Conservation (phyloP, 352 stramenopile genomes). For the Phytopythium chamaehyphon region DNA sequence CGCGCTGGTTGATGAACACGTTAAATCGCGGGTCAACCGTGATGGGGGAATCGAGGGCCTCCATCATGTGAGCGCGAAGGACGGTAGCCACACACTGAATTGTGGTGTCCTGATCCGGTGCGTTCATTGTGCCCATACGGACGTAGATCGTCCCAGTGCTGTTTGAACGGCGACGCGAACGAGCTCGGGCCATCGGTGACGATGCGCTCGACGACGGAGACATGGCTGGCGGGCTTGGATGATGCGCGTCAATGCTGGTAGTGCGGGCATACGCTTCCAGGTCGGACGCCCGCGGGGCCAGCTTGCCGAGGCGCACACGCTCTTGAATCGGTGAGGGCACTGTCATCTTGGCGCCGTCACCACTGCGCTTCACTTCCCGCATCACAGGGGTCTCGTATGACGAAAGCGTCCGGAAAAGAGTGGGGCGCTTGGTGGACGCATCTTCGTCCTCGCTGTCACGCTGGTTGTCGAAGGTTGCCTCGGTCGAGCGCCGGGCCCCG, state of each 20-base stretch:
- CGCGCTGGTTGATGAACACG: slow-evolving; percentile 60
- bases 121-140: slow-evolving; percentile 92
- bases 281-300: slow-evolving; percentile 45
- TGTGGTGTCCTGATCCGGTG: slow-evolving; percentile 94
- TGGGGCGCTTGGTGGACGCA: slow-evolving; percentile 33
- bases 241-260: background rate
- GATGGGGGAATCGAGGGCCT: slow-evolving; percentile 64
- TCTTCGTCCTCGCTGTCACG: slow-evolving; percentile 34
- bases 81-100: slow-evolving; percentile 96
- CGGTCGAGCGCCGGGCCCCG: slow-evolving; percentile 11
- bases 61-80: slow-evolving; percentile 93
- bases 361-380: slow-evolving; percentile 38
- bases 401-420: slow-evolving; percentile 68
- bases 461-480: slow-evolving; percentile 18
- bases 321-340: slow-evolving; percentile 68
- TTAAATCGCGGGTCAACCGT: slow-evolving; percentile 52
- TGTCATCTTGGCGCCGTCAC: slow-evolving; percentile 10
- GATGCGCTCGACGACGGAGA: background rate
- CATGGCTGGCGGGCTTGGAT: background rate
- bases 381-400: slow-evolving; percentile 79
- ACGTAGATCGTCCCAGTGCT: slow-evolving; percentile 94
- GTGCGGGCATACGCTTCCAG: slow-evolving; percentile 49
- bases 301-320: slow-evolving; percentile 45
- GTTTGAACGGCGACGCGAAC: slow-evolving; percentile 88
- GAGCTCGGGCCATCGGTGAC: slow-evolving; percentile 13